Conservation (phyloP, 2,329 filamentous ascomycete genomes). For the Blumeria hordei region DNA sequence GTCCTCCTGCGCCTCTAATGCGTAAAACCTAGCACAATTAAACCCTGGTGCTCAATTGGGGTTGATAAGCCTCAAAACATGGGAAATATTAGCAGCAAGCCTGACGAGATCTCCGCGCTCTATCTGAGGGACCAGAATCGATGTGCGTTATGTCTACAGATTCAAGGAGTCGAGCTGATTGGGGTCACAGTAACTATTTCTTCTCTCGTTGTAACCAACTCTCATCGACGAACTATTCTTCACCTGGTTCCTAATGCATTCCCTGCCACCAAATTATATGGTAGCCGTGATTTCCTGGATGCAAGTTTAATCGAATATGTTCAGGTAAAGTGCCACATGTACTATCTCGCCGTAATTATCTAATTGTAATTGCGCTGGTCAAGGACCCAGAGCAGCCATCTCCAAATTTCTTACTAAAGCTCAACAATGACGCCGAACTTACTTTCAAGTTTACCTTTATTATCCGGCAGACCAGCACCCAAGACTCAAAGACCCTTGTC, state of each 20-base stretch:
- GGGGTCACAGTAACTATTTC: slow-evolving; percentile 53
- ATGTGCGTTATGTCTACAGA: slow-evolving; percentile 32
- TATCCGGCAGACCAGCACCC: slow-evolving; percentile 30
- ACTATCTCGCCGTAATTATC: not conserved
- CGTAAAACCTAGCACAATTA: not conserved
- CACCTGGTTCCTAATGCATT: slow-evolving; percentile 67
- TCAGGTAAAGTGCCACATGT: slow-evolving; percentile 33
- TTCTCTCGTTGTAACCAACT: slow-evolving; percentile 58
- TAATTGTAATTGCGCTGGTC: slow-evolving; percentile 4
- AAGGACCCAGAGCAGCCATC: slow-evolving; percentile 52
- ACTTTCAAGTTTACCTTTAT: slow-evolving; percentile 84
- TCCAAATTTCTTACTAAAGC: slow-evolving; percentile 63
- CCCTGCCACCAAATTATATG: slow-evolving; percentile 56
- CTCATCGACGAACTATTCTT: slow-evolving; percentile 51
- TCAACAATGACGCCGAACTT: slow-evolving; percentile 78
- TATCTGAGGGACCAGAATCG: slow-evolving; percentile 80
- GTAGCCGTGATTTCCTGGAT: slow-evolving; percentile 49
- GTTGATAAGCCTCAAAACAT: slow-evolving; percentile 29
- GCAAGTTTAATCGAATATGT: slow-evolving; percentile 66
- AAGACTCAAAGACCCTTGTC: slow-evolving; percentile 23
- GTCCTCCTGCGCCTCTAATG: not conserved
- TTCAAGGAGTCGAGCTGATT: not conserved
- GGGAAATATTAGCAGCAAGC: slow-evolving; percentile 78
- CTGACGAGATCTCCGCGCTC: slow-evolving; percentile 57
- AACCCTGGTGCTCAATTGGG: not conserved